A percentile compares a stretch with the other conserved stretches of the same genome.
phyloP scores from a whole-genome alignment of 306 rosid genomes.

The peach (Prunus persica) region Prunus_persica_NCBIv2 NC_034012.1:7348501-7349000 shows the following conservation, averaged over 20 bases:
- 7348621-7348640: background rate
- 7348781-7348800: background rate
- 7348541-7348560: background rate
- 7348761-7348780: background rate
- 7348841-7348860: background rate
- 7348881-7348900: background rate
- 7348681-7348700: background rate
- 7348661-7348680: background rate
- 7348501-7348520: conserved; percentile 98
- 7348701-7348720: background rate
- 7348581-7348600: conserved; percentile 13
- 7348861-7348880: background rate
- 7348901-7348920: background rate
- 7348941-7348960: background rate
- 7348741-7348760: background rate
- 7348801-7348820: background rate
- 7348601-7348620: background rate
- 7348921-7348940: background rate
- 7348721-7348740: background rate
- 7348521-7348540: conserved; percentile 18
- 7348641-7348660: background rate
- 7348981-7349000: background rate
- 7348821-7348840: background rate
- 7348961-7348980: background rate
- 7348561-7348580: background rate